Base-by-base conservation (phyloP, 768 basidiomycete genomes). In the Floccularia luteovirens region DNA sequence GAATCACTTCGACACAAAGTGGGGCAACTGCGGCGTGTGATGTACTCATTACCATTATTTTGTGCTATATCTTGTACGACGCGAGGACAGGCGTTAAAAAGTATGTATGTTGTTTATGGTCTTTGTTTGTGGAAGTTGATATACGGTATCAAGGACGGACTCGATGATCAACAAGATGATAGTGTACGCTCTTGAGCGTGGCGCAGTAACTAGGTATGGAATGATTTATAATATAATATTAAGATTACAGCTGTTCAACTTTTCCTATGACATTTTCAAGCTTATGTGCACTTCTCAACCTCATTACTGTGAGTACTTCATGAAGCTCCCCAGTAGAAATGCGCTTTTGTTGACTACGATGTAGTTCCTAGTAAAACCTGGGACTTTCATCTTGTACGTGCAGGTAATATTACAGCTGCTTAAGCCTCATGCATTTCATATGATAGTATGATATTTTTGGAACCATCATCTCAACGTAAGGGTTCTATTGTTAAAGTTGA, bases 171-270 rank as follows among this genome's bases (percentile, higher is more conserved):
- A 47, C 24, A 24, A 39, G 14, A 13, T 47, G n/a, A 41, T 46
- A n/a, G 13, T 39, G 3, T 46, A 43, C 33, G 36, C 45, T 10
- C 39, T 46, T 22, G 35, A 46, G 11, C 32, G 46, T n/a, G 42
- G 43, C 2, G 46, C 43, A 12, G 43, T 43, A 21, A 47, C 46
- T 2, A 47, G 46, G 46, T 43, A 17, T 3, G 31, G 32, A 23
- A 8, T 23, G 13, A 24, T 23, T 8, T 12, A 21, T 21, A 38
- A 8, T 24, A 12, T 13, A 12, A 17, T 6, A 12, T 30, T 20
- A 30, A 16, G 13, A 5, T 17, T 16, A 7, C 16, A 10, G 25
- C 16, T 12, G 12, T 10, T 12, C 13, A 39, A 25, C 24, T 14
- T 12, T 3, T 8, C 32, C 16, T 19, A 34, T 7, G 16, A 7